phyloP scores from a whole-genome alignment of 2,329 filamentous ascomycete species.

The Diaporthe ampelina region DNA sequence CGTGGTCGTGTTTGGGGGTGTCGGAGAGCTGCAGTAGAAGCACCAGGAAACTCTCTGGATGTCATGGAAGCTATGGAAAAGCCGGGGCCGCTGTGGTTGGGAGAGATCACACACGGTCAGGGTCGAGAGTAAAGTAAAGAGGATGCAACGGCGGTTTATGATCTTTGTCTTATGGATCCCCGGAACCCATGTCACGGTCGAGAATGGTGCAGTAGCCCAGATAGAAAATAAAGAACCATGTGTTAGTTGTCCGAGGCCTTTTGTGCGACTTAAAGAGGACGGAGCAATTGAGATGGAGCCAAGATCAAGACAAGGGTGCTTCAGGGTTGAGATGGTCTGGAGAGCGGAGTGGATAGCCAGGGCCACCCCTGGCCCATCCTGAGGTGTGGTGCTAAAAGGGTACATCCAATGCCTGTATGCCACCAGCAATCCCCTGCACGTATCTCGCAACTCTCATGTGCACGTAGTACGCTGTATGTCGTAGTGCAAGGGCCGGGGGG shows the following conservation, averaged over 20 bases:
- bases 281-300: slow-evolving; percentile 60
- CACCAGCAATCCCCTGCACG: slow-evolving; percentile 45
- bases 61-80: slow-evolving; percentile 37
- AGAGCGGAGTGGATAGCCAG: slow-evolving; percentile 52
- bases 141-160: slow-evolving; percentile 42
- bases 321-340: slow-evolving; percentile 53
- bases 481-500: slow-evolving; percentile 33
- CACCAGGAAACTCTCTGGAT: slow-evolving; percentile 41
- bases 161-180: slow-evolving; percentile 34
- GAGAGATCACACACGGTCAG: slow-evolving; percentile 14
- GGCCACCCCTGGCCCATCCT: slow-evolving; percentile 53
- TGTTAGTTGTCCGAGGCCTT: slow-evolving; percentile 56
- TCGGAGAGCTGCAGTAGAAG: slow-evolving; percentile 61
- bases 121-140: slow-evolving; percentile 38
- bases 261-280: slow-evolving; percentile 64
- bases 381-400: slow-evolving; percentile 56
- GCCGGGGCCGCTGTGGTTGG: slow-evolving; percentile 19
- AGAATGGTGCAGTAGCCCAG: slow-evolving; percentile 44
- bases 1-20: slow-evolving; percentile 58
- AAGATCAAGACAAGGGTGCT: slow-evolving; percentile 54
- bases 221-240: slow-evolving; percentile 38
- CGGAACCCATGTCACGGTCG: slow-evolving; percentile 42
- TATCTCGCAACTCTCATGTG: slow-evolving; percentile 24
- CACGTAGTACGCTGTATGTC: slow-evolving; percentile 15
- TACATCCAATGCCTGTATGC: slow-evolving; percentile 49